These are phyloP conservation scores for Lablab purpureus DNA, from an alignment of 306 rosid genomes.

Conservation along the genomic window DNA sequence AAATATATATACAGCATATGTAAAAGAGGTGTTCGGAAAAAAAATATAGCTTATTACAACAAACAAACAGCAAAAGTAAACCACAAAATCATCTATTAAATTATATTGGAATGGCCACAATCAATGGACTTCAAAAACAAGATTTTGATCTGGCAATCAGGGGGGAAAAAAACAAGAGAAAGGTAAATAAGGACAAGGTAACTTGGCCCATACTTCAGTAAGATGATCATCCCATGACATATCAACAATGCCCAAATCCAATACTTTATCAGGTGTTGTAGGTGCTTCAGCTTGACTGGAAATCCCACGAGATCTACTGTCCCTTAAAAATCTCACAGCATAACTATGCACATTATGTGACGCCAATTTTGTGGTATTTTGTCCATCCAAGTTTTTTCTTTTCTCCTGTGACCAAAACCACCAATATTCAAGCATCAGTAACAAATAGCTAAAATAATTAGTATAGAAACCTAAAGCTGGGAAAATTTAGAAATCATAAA, in stretches of 20 bases:
- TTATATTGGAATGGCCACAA: slow-evolving; percentile 26
- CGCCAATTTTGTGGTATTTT: slow-evolving; percentile 45
- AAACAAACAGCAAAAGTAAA: slow-evolving; percentile 1
- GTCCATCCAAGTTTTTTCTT: slow-evolving; percentile 58
- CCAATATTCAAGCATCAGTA: slow-evolving; percentile 41
- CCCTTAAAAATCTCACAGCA: slow-evolving; percentile 81
- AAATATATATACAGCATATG: slow-evolving; percentile 7
- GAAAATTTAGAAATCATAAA: background rate
- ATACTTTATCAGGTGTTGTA: slow-evolving; percentile 80
- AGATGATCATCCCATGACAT: slow-evolving; percentile 82
- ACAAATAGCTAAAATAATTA: slow-evolving; percentile 30
- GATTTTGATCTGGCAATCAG: slow-evolving; percentile 10
- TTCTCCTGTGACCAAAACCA: slow-evolving; percentile 76
- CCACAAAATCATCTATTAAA: slow-evolving; percentile 33
- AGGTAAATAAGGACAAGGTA: slow-evolving; percentile 43
- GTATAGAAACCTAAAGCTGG: slow-evolving; percentile 16
- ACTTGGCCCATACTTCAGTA: slow-evolving; percentile 73
- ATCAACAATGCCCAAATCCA: slow-evolving; percentile 71
- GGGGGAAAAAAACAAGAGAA: slow-evolving; percentile 12
- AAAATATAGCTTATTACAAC: background rate
- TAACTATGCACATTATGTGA: slow-evolving; percentile 64
- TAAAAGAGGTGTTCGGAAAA: background rate
- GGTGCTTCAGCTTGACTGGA: slow-evolving; percentile 76
- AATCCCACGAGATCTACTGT: slow-evolving; percentile 59
- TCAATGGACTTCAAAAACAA: slow-evolving; percentile 28